Evolutionary conservation across 345 rosid genomes (phyloP).

Genomic region (Trapa bicornis): DNA sequence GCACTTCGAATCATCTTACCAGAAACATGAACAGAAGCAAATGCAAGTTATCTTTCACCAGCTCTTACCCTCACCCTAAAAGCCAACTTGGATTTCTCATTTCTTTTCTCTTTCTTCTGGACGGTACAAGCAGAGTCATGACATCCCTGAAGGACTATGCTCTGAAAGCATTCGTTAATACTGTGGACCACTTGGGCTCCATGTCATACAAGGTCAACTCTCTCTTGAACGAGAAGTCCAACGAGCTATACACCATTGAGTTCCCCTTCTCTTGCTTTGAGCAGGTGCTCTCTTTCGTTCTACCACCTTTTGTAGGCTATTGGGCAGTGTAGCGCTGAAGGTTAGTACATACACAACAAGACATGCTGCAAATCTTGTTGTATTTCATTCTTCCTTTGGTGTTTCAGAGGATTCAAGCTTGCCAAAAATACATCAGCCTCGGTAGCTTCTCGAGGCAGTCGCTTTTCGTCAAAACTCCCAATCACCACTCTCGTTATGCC

Average conservation of each 20-base stretch:
- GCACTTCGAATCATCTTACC: conserved; percentile 57
- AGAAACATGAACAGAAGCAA: conserved; percentile 46
- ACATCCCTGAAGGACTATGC: conserved; percentile 62
- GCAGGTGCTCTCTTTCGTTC: conserved; percentile 31
- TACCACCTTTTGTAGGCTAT: too few species aligned
- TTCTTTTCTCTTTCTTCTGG: not conserved
- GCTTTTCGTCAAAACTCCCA: conserved; percentile 29
- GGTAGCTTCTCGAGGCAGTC: conserved; percentile 44
- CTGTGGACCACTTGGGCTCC: conserved; percentile 84
- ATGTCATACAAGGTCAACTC: conserved; percentile 53
- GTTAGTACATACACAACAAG: too few species aligned
- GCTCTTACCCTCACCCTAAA: not conserved
- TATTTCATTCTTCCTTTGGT: too few species aligned
- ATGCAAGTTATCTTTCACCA: conserved; percentile 25
- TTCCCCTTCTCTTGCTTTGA: conserved; percentile 44
- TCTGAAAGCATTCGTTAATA: conserved; percentile 58
- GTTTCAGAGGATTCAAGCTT: conserved; percentile 37
- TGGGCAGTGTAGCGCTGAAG: too few species aligned
- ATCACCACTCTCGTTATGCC: conserved; percentile 52
- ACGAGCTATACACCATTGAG: conserved; percentile 33
- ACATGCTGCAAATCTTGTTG: too few species aligned
- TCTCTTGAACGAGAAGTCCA: conserved; percentile 36
- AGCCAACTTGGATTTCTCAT: not conserved
- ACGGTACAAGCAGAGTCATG: conserved; percentile 31
- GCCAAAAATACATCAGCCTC: conserved; percentile 34